These are phyloP conservation scores for Rubia peregrina DNA, from an alignment of 305 asterid genomes.

Conservation along the genomic window DNA sequence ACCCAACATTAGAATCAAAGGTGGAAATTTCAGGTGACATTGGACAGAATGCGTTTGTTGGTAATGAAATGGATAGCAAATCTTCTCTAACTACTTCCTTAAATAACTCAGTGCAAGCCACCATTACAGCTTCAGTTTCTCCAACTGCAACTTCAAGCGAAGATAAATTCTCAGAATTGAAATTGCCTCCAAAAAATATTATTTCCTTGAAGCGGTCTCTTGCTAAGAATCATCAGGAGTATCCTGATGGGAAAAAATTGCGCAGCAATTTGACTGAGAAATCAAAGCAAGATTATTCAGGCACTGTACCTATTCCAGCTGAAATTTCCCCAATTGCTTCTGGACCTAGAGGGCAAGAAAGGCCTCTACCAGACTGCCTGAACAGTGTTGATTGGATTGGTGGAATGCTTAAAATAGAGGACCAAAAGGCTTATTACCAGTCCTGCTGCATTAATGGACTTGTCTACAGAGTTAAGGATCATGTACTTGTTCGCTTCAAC, in stretches of 20 bases:
- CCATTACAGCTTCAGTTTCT: constrained; percentile 30
- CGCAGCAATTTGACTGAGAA: constrained; percentile 25
- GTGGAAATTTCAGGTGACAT: constrained; percentile 29
- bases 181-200: constrained; percentile 26
- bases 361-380: constrained; percentile 34
- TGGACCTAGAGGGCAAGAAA: constrained; percentile 26
- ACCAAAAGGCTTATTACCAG: constrained; percentile 50
- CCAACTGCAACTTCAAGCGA: constrained; percentile 29
- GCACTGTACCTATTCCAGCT: constrained; percentile 32
- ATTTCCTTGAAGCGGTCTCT: constrained; percentile 33
- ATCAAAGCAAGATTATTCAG: constrained; percentile 30
- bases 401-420: constrained; percentile 44
- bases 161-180: constrained; percentile 31
- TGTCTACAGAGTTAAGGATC: constrained; percentile 49
- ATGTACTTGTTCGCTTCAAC: constrained; percentile 52
- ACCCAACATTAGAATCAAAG: constrained; percentile 33
- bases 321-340: constrained; percentile 33
- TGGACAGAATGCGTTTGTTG: constrained; percentile 31
- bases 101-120: constrained; percentile 28
- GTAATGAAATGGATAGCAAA: constrained; percentile 33
- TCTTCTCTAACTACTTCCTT: constrained; percentile 31
- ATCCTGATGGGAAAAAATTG: constrained; percentile 33
- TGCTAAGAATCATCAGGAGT: constrained; percentile 35
- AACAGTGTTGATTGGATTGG: constrained; percentile 65
- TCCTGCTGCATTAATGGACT: constrained; percentile 66